Conservation (phyloP, 1,284 basidiomycete species). For the Pterula multifida region DNA sequence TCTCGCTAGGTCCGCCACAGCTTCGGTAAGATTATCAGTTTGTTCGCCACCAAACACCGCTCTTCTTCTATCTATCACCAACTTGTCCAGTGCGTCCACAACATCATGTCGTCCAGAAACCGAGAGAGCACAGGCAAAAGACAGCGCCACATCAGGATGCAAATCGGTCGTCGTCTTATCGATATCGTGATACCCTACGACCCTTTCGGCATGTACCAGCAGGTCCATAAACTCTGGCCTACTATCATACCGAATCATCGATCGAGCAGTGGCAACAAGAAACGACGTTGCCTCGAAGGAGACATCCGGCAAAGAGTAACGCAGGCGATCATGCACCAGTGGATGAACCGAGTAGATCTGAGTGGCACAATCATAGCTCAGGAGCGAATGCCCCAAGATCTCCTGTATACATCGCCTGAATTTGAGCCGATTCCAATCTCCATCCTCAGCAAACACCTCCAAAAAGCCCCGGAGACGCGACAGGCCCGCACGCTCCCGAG, state of each 20-base stretch:
- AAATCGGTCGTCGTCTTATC: not conserved
- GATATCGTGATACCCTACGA: not conserved
- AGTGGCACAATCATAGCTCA: not conserved
- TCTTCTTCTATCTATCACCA: too few relatives aligned
- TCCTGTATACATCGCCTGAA: not conserved
- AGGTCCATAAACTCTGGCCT: not conserved
- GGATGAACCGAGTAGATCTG: not conserved
- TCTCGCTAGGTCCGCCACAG: not conserved
- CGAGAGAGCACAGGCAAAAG: too few relatives aligned
- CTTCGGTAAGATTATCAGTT: too few relatives aligned
- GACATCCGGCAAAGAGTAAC: not conserved
- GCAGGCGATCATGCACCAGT: not conserved
- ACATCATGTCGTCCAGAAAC: too few relatives aligned
- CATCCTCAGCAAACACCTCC: not conserved
- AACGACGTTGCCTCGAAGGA: not conserved
- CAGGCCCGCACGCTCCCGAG: not conserved
- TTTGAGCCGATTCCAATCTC: not conserved
- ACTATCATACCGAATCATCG: not conserved
- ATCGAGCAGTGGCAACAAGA: not conserved
- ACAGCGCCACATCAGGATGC: too few relatives aligned
- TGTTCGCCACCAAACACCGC: too few relatives aligned
- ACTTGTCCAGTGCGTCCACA: too few relatives aligned
- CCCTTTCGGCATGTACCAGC: not conserved
- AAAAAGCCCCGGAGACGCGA: not conserved
- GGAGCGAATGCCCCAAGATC: not conserved